phyloP scores from a whole-genome alignment of 495 filamentous ascomycete species.

The Penicillium bialowiezense region DNA sequence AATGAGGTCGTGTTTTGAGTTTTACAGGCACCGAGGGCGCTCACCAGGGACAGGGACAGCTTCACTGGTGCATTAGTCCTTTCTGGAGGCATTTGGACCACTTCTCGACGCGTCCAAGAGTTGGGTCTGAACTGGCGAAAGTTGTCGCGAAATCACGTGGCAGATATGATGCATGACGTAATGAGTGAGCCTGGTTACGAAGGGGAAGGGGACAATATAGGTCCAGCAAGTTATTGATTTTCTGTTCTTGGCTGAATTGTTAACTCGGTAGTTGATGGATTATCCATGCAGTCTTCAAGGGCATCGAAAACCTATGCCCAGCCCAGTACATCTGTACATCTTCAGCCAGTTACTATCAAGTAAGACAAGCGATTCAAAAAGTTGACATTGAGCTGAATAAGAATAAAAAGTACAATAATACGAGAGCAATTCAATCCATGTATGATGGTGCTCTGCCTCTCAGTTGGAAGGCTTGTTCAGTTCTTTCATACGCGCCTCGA shows the following conservation, averaged over 20 bases:
- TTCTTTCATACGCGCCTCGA: slow-evolving; percentile 58
- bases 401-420: no score
- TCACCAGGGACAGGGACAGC: slow-evolving; percentile 86
- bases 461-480: slow-evolving; percentile 54
- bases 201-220: not conserved
- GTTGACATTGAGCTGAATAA: no score
- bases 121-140: not conserved
- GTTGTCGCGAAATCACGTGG: slow-evolving; percentile 33
- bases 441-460: no score
- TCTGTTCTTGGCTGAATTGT: no score
- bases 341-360: no score
- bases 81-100: slow-evolving; percentile 54
- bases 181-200: slow-evolving; percentile 5
- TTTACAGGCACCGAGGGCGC: slow-evolving; percentile 22
- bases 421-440: no score
- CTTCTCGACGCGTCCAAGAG: slow-evolving; percentile 27
- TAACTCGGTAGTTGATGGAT: no score
- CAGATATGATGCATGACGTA: slow-evolving; percentile 37
- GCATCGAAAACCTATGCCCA: no score
- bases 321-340: no score
- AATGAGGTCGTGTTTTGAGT: slow-evolving; percentile 10
- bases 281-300: no score
- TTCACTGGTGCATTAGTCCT: slow-evolving; percentile 70
- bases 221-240: no score
- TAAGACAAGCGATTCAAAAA: no score